These are phyloP conservation scores for Arabis alpina DNA, from an alignment of 345 rosid species.

Conservation along the genomic window DNA sequence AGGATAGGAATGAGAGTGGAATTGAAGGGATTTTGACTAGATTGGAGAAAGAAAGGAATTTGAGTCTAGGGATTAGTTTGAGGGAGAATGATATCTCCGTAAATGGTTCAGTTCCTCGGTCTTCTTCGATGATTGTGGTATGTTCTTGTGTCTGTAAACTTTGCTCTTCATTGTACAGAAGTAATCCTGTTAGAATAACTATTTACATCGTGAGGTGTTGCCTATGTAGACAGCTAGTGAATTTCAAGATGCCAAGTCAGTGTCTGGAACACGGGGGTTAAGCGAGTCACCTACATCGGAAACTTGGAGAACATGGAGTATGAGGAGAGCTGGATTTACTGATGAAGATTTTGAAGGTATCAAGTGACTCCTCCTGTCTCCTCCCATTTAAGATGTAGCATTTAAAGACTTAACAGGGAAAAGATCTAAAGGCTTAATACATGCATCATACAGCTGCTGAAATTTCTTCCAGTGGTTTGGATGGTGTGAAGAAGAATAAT, in stretches of 20 bases:
- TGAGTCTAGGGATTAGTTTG: constrained; percentile 61
- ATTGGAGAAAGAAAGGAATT: constrained; percentile 83
- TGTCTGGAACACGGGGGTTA: constrained; percentile 41
- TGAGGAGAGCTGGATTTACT: constrained; percentile 61
- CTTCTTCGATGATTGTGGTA: constrained; percentile 55
- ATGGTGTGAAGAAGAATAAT: constrained; percentile 32
- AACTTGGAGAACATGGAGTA: constrained; percentile 80
- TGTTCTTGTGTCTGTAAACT: constrained; percentile 28
- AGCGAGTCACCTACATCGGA: constrained; percentile 50
- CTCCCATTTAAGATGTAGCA: too few relatives aligned
- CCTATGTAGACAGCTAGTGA: constrained; percentile 61
- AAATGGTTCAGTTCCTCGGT: constrained; percentile 47
- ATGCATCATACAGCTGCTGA: constrained; percentile 61
- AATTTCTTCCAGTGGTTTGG: constrained; percentile 34
- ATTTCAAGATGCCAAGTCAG: constrained; percentile 39
- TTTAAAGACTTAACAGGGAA: neutral
- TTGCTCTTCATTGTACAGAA: constrained; percentile 6
- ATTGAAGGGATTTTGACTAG: constrained; percentile 82
- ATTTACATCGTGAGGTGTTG: constrained; percentile 24
- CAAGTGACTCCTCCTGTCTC: constrained; percentile 18
- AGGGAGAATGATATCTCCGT: constrained; percentile 46
- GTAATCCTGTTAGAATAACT: neutral
- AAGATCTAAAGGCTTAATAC: constrained; percentile 10
- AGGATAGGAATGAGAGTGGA: constrained; percentile 57
- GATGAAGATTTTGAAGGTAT: constrained; percentile 76